phyloP scores from a whole-genome alignment of 2,329 filamentous ascomycete species.

The Pleurostoma richardsiae region DNA sequence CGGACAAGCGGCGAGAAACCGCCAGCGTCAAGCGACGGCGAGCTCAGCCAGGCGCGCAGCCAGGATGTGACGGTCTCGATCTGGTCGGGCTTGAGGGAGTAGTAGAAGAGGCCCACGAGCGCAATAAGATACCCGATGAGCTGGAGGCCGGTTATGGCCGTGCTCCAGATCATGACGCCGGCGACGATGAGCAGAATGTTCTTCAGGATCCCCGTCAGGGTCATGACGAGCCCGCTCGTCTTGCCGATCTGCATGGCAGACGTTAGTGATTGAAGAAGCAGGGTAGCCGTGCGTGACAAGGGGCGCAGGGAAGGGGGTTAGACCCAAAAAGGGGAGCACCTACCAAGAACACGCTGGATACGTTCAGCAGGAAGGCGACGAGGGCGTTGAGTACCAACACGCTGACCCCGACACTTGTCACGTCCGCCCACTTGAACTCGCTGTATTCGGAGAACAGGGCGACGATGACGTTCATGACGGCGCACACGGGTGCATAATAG shows the following conservation, averaged over 20 bases:
- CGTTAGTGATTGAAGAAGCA: constrained; percentile 6
- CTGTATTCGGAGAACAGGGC: constrained; percentile 66
- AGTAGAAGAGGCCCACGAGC: constrained; percentile 42
- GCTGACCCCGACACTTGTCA: constrained; percentile 59
- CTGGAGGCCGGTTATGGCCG: constrained; percentile 65
- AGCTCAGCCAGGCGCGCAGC: constrained; percentile 10
- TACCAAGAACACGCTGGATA: constrained; percentile 83
- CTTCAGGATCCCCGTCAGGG: constrained; percentile 81
- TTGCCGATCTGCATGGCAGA: constrained; percentile 66
- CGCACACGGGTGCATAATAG: constrained; percentile 84
- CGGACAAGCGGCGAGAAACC: background rate
- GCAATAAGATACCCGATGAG: constrained; percentile 75
- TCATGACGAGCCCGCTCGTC: constrained; percentile 81
- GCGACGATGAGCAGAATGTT: constrained; percentile 76
- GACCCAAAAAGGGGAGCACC: constrained; percentile 21
- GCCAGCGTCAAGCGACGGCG: constrained; percentile 5
- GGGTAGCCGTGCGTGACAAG: background rate
- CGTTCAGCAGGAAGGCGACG: constrained; percentile 75
- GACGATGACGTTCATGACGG: constrained; percentile 71
- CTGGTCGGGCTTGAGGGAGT: constrained; percentile 36
- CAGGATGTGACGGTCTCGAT: constrained; percentile 11
- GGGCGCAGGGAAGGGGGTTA: background rate
- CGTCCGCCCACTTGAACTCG: constrained; percentile 59
- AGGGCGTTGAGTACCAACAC: constrained; percentile 65
- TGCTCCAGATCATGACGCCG: constrained; percentile 74